Evolutionary conservation across 1,284 basidiomycete genomes (phyloP), one percentile per base, ranked within the genome.

Genomic region (Albatrellus sp.): DNA sequence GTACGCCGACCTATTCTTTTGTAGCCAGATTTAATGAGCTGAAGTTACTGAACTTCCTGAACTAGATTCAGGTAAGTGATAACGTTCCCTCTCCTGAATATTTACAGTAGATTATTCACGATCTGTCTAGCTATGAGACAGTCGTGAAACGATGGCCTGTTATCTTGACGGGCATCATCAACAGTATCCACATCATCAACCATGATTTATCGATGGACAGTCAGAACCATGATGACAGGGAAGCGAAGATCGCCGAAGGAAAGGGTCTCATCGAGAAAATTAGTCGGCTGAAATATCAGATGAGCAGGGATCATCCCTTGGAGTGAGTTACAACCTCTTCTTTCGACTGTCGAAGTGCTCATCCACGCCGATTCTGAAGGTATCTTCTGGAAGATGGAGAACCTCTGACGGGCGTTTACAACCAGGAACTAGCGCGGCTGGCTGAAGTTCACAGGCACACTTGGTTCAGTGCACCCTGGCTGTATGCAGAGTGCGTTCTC

Each of bases 391-490:
- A 77, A 3, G 91, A 94, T 53, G 82, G 82, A 1, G 86, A 83
- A 38, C 62, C 77, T 13, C 74, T 78, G 46, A 64, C 75, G 2
- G 69, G 73, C 0, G 64, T 72, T 17, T 96, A 91, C 64, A 96
- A 97, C 52, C 57, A 65, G 0, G 81, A 88, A 51, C 67, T 97
- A 10, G 62, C 63, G 2, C 58, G 61, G 1, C 67, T 86, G 2
- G 64, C 61, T 1, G 56, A 65, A 10, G 60, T 68, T 1, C 66
- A 69, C 1, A 71, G 76, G 49, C 72, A 81, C 52, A 87, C 82
- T 0, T 98, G 94, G 94, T 91, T 92, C 59, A 84, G 76, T 1
- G 80, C 88, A 7, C 87, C 91, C 3, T 98, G 93, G 91, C 71
- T 98, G 11, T 97, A 76, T 59, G 89, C 91, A 48, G 94, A 98